Percentiles rank a stretch among this genome's conserved stretches.
These are phyloP conservation scores for Pycnococcus provasolii DNA, from an alignment of 139 green algal genomes.

Conservation along the genomic window DNA sequence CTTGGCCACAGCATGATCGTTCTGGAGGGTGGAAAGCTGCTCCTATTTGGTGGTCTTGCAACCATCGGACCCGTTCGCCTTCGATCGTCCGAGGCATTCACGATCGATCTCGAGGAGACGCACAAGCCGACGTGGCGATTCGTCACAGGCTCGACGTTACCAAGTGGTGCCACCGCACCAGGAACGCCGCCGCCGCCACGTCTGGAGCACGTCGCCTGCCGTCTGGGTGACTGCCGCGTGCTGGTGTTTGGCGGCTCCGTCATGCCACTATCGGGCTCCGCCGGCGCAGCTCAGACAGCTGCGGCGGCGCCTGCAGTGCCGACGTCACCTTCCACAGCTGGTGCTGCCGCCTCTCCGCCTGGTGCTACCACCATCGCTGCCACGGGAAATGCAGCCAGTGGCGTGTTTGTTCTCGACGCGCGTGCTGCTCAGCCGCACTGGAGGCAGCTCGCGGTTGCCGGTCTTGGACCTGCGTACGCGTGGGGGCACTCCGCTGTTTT, in stretches of 20 bases:
- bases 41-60: constrained; percentile 33
- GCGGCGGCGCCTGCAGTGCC: too few relatives aligned
- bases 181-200: constrained; percentile 23
- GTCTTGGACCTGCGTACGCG: constrained; percentile 15
- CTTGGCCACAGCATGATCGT: constrained; percentile 29
- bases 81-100: constrained; percentile 23
- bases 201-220: constrained; percentile 26
- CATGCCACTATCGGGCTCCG: too few relatives aligned
- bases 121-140: constrained; percentile 25
- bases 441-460: constrained; percentile 12
- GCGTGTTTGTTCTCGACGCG: constrained; percentile 25
- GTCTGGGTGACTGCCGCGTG: constrained; percentile 14
- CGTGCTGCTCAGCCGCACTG: constrained; percentile 16
- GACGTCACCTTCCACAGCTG: too few relatives aligned
- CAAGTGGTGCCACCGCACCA: background rate
- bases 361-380: background rate
- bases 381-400: background rate
- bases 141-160: constrained; percentile 20
- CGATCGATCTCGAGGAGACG: constrained; percentile 22
- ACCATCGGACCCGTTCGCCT: constrained; percentile 24
- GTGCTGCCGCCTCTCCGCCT: too few relatives aligned
- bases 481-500: constrained; percentile 31
- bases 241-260: constrained; percentile 31
- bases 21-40: constrained; percentile 19
- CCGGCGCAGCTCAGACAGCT: too few relatives aligned